Conservation (phyloP, 2,329 filamentous ascomycete genomes). For the Ophiostoma quercus region DNA sequence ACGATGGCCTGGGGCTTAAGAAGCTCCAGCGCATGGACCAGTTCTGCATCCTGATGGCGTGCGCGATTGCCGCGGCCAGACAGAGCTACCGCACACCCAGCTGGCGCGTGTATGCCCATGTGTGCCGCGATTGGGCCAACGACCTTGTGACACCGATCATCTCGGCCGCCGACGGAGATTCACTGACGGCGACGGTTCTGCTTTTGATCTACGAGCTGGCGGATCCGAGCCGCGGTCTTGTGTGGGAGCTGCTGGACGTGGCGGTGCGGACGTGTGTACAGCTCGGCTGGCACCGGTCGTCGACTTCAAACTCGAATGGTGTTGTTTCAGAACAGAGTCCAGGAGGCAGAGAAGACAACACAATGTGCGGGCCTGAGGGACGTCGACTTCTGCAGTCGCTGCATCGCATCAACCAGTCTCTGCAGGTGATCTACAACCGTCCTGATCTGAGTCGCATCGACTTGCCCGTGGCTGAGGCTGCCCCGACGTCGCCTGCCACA, state of each 20-base stretch:
- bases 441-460: background rate
- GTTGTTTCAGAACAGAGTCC: background rate
- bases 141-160: background rate
- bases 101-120: background rate
- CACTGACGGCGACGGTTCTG: background rate
- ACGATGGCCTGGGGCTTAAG: background rate
- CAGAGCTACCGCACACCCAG: slow-evolving; percentile 5
- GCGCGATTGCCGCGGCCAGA: background rate
- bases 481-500: background rate
- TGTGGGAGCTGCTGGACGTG: background rate
- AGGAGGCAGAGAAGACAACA: background rate
- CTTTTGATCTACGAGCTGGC: background rate
- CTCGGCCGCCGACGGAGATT: background rate
- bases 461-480: background rate
- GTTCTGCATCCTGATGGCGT: slow-evolving; percentile 1
- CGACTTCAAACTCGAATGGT: background rate
- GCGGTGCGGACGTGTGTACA: background rate
- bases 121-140: background rate
- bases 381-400: background rate
- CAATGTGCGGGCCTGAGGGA: background rate
- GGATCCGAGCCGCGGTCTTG: background rate
- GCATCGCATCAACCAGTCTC: background rate
- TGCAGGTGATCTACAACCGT: slow-evolving; percentile 2
- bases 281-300: background rate
- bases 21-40: background rate